These are phyloP conservation scores for Fomes fomentarius DNA, from an alignment of 1,284 basidiomycete genomes.

Conservation along the genomic window DNA sequence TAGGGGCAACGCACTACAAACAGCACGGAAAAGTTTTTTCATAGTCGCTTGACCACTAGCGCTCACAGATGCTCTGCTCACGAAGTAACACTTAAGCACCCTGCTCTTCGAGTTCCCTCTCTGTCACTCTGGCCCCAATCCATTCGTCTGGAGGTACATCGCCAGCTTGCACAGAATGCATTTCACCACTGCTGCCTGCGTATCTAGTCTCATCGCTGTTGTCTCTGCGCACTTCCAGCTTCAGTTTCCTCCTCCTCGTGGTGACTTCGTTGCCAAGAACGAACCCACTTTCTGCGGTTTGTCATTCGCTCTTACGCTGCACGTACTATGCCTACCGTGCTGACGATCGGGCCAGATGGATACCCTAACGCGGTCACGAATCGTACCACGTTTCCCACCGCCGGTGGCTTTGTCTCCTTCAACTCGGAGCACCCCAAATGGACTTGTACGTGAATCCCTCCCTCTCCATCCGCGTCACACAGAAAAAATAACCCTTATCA, in stretches of 20 bases:
- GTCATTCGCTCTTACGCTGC: conserved; percentile 20
- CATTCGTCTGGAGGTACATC: neutral
- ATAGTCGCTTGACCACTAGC: conserved; percentile 12
- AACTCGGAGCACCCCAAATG: conserved; percentile 63
- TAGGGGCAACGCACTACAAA: too few relatives aligned
- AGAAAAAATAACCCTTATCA: neutral
- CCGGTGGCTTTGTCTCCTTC: conserved; percentile 53
- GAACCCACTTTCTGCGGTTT: conserved; percentile 63
- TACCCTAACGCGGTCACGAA: conserved; percentile 46
- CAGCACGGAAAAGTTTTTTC: conserved; percentile 39
- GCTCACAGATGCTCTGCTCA: conserved; percentile 4
- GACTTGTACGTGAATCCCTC: conserved; percentile 52
- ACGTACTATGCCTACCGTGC: neutral
- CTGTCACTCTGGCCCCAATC: neutral
- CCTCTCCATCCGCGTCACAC: too few relatives aligned
- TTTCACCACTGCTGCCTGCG: conserved; percentile 35
- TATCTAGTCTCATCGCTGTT: conserved; percentile 31
- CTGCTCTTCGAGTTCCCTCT: conserved; percentile 6
- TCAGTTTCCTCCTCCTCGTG: conserved; percentile 65
- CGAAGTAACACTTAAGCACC: conserved; percentile 12
- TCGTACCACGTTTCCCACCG: conserved; percentile 68
- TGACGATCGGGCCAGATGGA: conserved; percentile 51
- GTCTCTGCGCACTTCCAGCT: conserved; percentile 73
- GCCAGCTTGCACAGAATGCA: conserved; percentile 31
- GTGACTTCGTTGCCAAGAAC: conserved; percentile 56